These are phyloP conservation scores for Coemansia sp. DNA, from an alignment of 192 early-diverging fungal genomes.

Conservation along the genomic window DNA sequence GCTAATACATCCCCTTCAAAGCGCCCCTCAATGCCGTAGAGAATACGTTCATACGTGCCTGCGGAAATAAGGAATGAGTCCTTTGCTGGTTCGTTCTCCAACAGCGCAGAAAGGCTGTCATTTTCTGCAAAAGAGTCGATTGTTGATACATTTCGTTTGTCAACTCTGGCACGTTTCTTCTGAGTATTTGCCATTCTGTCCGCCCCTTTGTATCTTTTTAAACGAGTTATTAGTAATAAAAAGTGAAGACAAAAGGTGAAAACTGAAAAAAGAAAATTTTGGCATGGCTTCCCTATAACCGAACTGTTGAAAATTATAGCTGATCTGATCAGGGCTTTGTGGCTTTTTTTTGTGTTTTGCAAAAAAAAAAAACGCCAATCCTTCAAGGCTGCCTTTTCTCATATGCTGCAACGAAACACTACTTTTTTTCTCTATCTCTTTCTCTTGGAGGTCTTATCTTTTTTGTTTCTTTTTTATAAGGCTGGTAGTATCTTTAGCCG, in stretches of 20 bases:
- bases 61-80: constrained; percentile 49
- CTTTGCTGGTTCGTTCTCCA: constrained; percentile 20
- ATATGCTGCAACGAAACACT: neutral
- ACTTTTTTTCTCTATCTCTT: neutral
- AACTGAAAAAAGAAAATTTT: neutral
- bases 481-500: neutral
- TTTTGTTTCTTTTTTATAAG: neutral
- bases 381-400: neutral
- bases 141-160: neutral
- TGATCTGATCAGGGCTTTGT: constrained; percentile 7
- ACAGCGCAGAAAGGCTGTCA: constrained; percentile 9
- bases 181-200: constrained; percentile 9
- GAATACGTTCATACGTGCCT: constrained; percentile 94
- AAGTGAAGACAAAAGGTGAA: neutral
- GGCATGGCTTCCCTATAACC: neutral
- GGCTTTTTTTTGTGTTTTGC: neutral
- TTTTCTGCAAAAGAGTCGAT: constrained; percentile 5
- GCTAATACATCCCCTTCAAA: constrained; percentile 30
- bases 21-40: constrained; percentile 86
- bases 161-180: constrained; percentile 19
- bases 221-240: neutral
- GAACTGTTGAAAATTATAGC: neutral
- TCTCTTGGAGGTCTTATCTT: neutral
- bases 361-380: constrained; percentile 14
- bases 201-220: neutral